A percentile compares a stretch with the other conserved stretches of the same genome.
phyloP scores from a whole-genome alignment of 2,329 filamentous ascomycete genomes.

The Lachnellula subtilissima region DNA sequence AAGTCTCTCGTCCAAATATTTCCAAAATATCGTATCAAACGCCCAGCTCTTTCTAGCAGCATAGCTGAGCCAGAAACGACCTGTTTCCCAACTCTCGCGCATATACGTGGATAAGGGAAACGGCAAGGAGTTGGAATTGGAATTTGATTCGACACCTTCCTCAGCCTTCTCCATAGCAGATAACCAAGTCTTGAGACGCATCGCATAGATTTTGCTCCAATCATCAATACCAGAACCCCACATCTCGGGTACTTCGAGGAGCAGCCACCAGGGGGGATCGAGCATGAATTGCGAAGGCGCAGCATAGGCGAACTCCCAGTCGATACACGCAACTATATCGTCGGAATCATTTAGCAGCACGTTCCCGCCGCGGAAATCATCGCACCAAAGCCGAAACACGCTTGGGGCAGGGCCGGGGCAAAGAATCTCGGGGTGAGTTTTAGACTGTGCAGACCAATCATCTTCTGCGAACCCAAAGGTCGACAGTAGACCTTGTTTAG shows the following conservation, averaged over 20 bases:
- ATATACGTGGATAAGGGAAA: background rate
- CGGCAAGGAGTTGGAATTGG: background rate
- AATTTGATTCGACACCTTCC: background rate
- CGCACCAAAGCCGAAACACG: background rate
- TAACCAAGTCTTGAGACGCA: constrained; percentile 32
- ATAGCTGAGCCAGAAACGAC: background rate
- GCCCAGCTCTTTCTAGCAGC: background rate
- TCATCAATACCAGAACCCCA: constrained; percentile 31
- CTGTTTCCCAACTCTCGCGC: background rate
- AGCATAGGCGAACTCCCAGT: constrained; percentile 38
- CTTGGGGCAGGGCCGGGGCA: background rate
- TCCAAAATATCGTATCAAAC: background rate
- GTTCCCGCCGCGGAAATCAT: constrained; percentile 23
- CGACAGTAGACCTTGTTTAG: background rate
- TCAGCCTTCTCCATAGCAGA: constrained; percentile 30
- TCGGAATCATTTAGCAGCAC: constrained; percentile 29
- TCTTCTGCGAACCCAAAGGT: constrained; percentile 11
- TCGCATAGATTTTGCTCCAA: constrained; percentile 32
- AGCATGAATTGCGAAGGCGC: constrained; percentile 32
- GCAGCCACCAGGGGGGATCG: constrained; percentile 37
- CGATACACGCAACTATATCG: constrained; percentile 32
- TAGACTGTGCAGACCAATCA: constrained; percentile 28
- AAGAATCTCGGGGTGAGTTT: constrained; percentile 9
- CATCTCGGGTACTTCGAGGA: constrained; percentile 29
- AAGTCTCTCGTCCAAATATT: background rate